Percentiles rank a stretch among this genome's conserved stretches.
Evolutionary conservation across 306 rosid genomes (phyloP).

Genomic region (Malus sylvestris): DNA sequence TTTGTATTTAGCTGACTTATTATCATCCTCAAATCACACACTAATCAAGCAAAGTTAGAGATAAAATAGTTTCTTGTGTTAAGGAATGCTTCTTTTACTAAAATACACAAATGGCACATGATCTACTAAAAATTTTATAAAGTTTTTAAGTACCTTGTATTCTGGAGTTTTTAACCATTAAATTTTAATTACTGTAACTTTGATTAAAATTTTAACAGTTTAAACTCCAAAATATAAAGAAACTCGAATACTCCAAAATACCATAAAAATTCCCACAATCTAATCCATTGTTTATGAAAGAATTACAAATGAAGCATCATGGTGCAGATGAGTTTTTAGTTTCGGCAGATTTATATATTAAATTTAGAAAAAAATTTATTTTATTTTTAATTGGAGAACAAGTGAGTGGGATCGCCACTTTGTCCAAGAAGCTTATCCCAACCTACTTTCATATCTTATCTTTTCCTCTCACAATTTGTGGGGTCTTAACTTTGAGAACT

Average conservation of each 20-base stretch:
- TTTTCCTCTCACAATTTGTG: conserved; percentile 41
- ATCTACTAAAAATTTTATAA: too few species aligned
- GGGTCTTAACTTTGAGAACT: conserved; percentile 51
- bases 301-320: too few species aligned
- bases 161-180: too few species aligned
- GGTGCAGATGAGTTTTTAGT: neutral
- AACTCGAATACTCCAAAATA: neutral
- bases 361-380: neutral
- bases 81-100: neutral
- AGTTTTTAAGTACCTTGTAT: too few species aligned
- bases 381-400: neutral
- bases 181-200: too few species aligned
- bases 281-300: neutral
- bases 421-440: conserved; percentile 67
- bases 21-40: conserved; percentile 11
- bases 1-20: neutral
- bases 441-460: conserved; percentile 57
- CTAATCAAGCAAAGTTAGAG: neutral
- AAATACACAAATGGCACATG: neutral
- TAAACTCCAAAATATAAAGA: neutral
- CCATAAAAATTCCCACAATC: neutral
- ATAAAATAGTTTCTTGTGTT: neutral
- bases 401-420: conserved; percentile 52
- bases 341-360: neutral
- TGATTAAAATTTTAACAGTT: too few species aligned